These are phyloP conservation scores for Claviceps cyperi DNA, from an alignment of 2,329 filamentous ascomycete species.

Conservation along the genomic window DNA sequence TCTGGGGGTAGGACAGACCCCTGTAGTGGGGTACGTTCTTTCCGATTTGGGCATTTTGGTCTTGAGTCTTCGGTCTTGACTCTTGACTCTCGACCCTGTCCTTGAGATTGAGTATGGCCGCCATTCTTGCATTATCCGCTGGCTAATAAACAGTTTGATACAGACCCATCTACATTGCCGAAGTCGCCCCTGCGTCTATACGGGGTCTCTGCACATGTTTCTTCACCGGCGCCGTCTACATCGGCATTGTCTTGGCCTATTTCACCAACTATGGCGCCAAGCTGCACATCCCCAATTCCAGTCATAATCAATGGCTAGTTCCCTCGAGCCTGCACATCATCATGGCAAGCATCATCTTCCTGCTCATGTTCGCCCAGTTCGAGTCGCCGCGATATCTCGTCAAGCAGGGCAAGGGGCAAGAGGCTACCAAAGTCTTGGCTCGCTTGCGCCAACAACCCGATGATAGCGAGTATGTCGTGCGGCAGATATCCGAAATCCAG, in stretches of 20 bases:
- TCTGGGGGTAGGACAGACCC: constrained; percentile 51
- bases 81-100: too few species aligned
- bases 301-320: constrained; percentile 42
- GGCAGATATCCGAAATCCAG: constrained; percentile 51
- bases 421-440: constrained; percentile 41
- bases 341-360: constrained; percentile 57
- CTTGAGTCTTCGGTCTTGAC: background rate
- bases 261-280: constrained; percentile 54
- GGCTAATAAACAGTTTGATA: constrained; percentile 3
- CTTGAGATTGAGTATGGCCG: too few species aligned
- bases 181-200: constrained; percentile 54
- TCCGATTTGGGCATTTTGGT: background rate
- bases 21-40: constrained; percentile 39
- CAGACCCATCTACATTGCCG: constrained; percentile 54
- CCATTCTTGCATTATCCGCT: too few species aligned
- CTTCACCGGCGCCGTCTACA: constrained; percentile 45
- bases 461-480: constrained; percentile 45
- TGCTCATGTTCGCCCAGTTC: constrained; percentile 52
- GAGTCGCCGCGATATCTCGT: constrained; percentile 60
- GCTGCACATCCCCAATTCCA: constrained; percentile 32
- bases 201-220: constrained; percentile 57
- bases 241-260: constrained; percentile 67
- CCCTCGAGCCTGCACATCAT: constrained; percentile 66
- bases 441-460: constrained; percentile 43
- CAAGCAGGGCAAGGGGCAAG: constrained; percentile 45